Percentiles rank a stretch among this genome's conserved stretches.
Evolutionary conservation across 352 stramenopile genomes (phyloP).

Genomic region (Aphanomyces invadans): DNA sequence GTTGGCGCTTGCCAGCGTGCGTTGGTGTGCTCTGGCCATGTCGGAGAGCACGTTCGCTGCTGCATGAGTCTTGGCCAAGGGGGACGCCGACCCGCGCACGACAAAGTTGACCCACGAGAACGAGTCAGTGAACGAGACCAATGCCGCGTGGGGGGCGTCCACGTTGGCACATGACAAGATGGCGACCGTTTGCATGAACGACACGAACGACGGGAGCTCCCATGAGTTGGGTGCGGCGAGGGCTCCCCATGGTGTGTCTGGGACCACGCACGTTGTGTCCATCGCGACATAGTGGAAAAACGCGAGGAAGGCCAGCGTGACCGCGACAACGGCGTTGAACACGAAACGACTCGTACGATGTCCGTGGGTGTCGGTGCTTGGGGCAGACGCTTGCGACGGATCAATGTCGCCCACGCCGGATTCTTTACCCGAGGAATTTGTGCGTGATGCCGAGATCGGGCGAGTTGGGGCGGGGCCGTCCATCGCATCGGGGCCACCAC

Average conservation of each 20-base stretch:
- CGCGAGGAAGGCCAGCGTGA: slow-evolving; percentile 13
- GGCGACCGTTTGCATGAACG: slow-evolving; percentile 64
- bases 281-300: slow-evolving; percentile 20
- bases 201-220: slow-evolving; percentile 60
- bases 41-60: background rate
- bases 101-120: slow-evolving; percentile 68
- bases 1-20: no score
- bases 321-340: background rate
- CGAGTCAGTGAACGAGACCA: slow-evolving; percentile 61
- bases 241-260: background rate
- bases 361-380: background rate
- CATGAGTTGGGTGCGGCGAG: slow-evolving; percentile 51
- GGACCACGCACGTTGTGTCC: slow-evolving; percentile 6
- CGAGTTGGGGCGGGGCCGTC: no score
- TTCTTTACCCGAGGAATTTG: no score
- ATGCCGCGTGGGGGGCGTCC: slow-evolving; percentile 37
- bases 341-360: slow-evolving; percentile 15
- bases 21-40: no score
- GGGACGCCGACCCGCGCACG: slow-evolving; percentile 29
- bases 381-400: background rate
- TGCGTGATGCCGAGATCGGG: no score
- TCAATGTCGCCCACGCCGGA: background rate
- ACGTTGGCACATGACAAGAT: slow-evolving; percentile 54
- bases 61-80: background rate
- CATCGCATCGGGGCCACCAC: no score